These are phyloP conservation scores for Neonectria faginata DNA, from an alignment of 2,329 filamentous ascomycete genomes.

Conservation along the genomic window DNA sequence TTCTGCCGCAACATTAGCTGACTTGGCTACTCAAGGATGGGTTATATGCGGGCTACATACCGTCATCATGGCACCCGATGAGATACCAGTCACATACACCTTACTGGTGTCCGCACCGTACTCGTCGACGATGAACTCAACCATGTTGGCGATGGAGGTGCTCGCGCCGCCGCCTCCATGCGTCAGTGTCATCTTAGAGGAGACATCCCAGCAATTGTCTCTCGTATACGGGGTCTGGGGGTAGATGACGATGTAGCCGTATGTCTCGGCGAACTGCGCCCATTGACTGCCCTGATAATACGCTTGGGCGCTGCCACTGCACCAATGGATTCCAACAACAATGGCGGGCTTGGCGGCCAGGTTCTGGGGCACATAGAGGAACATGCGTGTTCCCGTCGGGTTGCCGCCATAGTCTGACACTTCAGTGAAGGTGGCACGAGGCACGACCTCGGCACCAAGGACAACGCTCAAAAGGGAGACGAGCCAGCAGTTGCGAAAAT, in stretches of 20 bases:
- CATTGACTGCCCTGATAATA: constrained; percentile 66
- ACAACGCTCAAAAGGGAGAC: constrained; percentile 10
- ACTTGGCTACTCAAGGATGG: too few relatives aligned
- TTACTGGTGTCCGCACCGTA: constrained; percentile 61
- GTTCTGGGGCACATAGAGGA: constrained; percentile 52
- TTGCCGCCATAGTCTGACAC: constrained; percentile 37
- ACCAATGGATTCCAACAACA: constrained; percentile 68
- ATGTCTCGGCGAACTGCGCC: constrained; percentile 62
- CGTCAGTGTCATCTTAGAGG: constrained; percentile 61
- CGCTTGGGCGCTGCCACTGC: constrained; percentile 63
- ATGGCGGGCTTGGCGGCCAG: constrained; percentile 59
- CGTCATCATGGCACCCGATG: constrained; percentile 43
- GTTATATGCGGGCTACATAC: constrained; percentile 3
- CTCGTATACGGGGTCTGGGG: constrained; percentile 52
- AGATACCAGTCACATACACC: constrained; percentile 60
- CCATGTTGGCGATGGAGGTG: constrained; percentile 66
- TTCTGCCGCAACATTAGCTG: constrained; percentile 46
- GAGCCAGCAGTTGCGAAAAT: constrained; percentile 25
- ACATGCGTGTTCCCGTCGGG: constrained; percentile 37
- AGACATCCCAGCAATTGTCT: constrained; percentile 70
- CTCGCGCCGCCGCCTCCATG: constrained; percentile 64
- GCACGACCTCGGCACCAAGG: constrained; percentile 34
- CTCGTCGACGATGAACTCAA: constrained; percentile 59
- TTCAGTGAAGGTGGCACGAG: constrained; percentile 36
- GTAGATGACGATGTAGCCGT: constrained; percentile 67